Evolutionary conservation across 1,284 basidiomycete species (phyloP), one percentile per base, ranked within the genome.

Genomic region (Clitocybe nebularis): DNA sequence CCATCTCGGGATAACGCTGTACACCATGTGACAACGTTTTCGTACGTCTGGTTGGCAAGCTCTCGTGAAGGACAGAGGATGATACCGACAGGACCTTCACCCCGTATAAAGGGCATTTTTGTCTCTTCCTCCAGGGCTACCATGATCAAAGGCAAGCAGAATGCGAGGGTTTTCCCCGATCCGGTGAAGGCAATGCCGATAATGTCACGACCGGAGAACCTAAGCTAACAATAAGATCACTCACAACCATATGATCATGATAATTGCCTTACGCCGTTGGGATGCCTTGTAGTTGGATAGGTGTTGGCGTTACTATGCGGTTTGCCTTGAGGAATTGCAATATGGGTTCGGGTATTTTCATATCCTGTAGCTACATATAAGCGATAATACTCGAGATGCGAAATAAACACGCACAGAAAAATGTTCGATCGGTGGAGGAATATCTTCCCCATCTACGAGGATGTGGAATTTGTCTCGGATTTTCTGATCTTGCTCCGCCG

Each of bases 131-230:
- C 93, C 13, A 94, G 72, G 0, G 92, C 87, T 48, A 93, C 73
- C 91, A 99, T 95, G 52, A 96, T 91, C n/a, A 94, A 72, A 0
- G 94, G 93, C 7, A 96, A 68, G 55, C 91, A 90, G 66, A 97
- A 97, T 0, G 92, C 83, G 21, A 95, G 77, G 0, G 91, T 93
- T 63, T 93, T 94, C 16, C 93, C 93, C 1, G 90, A 89, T 11
- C 93, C 93, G n/a, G 86, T 89, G 58, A 95, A 94, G 2, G 90
- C 81, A 46, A 95, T 94, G n/a, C 93, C 93, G 46, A 97, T 93
- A 68, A 96, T 84, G 62, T 97, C 93, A 44, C 93, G 81, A 24
- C 90, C 90, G 45, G 91, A 69, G 58, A 94, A 93, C 21, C 89
- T 92, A 14, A 52, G 40, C 37, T 43, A 55, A 53, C n/a, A n/a